Conservation (phyloP, 768 basidiomycete species). For the Cyathus striatus region DNA sequence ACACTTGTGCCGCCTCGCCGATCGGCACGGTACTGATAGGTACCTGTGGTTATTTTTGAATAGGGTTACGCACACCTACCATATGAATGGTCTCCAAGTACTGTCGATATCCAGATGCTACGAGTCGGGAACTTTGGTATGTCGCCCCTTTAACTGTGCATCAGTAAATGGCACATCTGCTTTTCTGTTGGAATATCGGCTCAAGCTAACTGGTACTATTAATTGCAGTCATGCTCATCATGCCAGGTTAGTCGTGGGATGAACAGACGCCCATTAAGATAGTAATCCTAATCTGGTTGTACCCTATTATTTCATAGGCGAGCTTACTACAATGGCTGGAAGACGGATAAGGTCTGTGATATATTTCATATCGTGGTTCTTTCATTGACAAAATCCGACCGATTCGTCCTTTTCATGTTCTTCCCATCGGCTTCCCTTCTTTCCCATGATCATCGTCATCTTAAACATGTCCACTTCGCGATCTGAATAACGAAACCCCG, state of each 20-base stretch:
- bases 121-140: slow-evolving; percentile 65
- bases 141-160: slow-evolving; percentile 11
- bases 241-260: slow-evolving; percentile 44
- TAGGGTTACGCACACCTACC: slow-evolving; percentile 63
- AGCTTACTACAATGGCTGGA: slow-evolving; percentile 81
- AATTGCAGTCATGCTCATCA: slow-evolving; percentile 55
- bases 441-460: slow-evolving; percentile 11
- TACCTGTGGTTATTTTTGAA: slow-evolving; percentile 6
- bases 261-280: slow-evolving; percentile 5
- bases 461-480: not conserved
- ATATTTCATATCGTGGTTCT: no score
- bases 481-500: not conserved
- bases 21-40: slow-evolving; percentile 5
- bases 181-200: not conserved
- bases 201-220: slow-evolving; percentile 1
- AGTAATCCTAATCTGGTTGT: not conserved
- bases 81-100: slow-evolving; percentile 71
- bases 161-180: not conserved
- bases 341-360: slow-evolving; percentile 59
- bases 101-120: slow-evolving; percentile 73
- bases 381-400: slow-evolving; percentile 13
- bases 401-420: slow-evolving; percentile 20
- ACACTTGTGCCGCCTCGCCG: not conserved
- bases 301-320: slow-evolving; percentile 30
- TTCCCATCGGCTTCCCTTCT: slow-evolving; percentile 6